phyloP scores from a whole-genome alignment of 2,329 filamentous ascomycete species.

The Drechmeria coniospora region DNA sequence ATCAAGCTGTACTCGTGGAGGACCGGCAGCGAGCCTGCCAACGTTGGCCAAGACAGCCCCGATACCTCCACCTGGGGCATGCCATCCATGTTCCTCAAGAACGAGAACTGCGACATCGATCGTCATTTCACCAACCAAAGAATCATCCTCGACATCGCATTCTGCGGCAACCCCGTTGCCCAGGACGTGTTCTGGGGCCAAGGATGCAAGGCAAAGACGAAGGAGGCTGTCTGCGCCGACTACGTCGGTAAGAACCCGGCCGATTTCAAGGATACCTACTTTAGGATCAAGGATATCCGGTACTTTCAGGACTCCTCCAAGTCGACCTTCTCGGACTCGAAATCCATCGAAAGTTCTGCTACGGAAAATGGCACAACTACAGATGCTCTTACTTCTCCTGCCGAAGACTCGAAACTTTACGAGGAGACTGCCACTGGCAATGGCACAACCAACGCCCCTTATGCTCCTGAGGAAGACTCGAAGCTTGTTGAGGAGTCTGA shows the following conservation, averaged over 20 bases:
- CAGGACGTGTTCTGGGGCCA: conserved; percentile 11
- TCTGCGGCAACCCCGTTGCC: conserved; percentile 53
- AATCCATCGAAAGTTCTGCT: conserved; percentile 3
- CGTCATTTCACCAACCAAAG: conserved; percentile 49
- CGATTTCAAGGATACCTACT: conserved; percentile 21
- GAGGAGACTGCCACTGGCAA: too few species aligned
- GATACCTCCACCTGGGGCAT: conserved; percentile 49
- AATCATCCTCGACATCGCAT: conserved; percentile 58
- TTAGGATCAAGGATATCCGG: conserved; percentile 30
- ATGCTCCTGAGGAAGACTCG: too few species aligned
- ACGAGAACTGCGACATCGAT: conserved; percentile 44
- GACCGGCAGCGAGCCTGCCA: conserved; percentile 13
- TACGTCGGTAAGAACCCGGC: conserved; percentile 22
- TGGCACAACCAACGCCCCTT: too few species aligned
- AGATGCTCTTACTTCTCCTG: background rate
- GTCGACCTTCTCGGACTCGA: conserved; percentile 1
- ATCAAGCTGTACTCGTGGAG: conserved; percentile 27
- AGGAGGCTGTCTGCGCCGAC: conserved; percentile 15
- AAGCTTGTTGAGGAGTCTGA: too few species aligned
- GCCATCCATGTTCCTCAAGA: conserved; percentile 46
- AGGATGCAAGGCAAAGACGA: conserved; percentile 11
- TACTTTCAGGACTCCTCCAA: conserved; percentile 11
- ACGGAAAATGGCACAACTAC: conserved; percentile 2
- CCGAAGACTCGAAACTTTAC: too few species aligned
- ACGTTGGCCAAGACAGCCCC: conserved; percentile 29